Evolutionary conservation across 2,329 filamentous ascomycete species (phyloP), one percentile per base, ranked within the genome.

Genomic region (Beauveria bassiana): DNA sequence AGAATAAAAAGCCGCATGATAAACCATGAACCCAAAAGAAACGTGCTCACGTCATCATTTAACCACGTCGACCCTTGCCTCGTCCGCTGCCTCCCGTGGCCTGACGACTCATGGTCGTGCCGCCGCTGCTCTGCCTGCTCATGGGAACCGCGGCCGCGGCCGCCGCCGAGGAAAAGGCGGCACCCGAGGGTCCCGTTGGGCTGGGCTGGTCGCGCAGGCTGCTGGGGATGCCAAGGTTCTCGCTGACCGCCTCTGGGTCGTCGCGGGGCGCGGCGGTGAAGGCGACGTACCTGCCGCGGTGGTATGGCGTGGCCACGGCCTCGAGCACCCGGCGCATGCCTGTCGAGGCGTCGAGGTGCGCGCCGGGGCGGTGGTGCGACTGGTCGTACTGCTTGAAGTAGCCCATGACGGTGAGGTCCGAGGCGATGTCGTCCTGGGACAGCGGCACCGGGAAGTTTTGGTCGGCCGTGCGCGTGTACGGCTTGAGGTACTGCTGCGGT

Each of bases 401-500:
- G 42, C 80, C 80, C 75, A 88, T 84, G 53, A 87, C 79, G 10
- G 79, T 76, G 31, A 86, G 71, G 58, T 86, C 85, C 8, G 79
- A 80, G 38, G 74, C 72, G 49, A 84, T 76, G 62, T 85, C 82
- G 43, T 84, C 81, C 6, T 74, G 68, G 14, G 77, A 75, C 26
- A 86, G 72, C 18, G 78, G 73, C 1, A 77, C 75, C 1, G 83
- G 82, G 38, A 81, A 82, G 69, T 84, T 85, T 64, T 81, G 80
- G 63, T 86, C 83, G 14, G 77, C 74, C 52, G 78, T 77, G 62
- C 80, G 77, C 50, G 79, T 76, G 63, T 83, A 82, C 16, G 81
- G 78, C 74, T 85, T 85, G 63, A 83, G 80, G 65, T 86, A 86
- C 59, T 82, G 82, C 59, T 79, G 79, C 46, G 82, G 81, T 46